Evolutionary conservation across 2,329 filamentous ascomycete genomes (phyloP).

Genomic region (Pleurostoma richardsiae): DNA sequence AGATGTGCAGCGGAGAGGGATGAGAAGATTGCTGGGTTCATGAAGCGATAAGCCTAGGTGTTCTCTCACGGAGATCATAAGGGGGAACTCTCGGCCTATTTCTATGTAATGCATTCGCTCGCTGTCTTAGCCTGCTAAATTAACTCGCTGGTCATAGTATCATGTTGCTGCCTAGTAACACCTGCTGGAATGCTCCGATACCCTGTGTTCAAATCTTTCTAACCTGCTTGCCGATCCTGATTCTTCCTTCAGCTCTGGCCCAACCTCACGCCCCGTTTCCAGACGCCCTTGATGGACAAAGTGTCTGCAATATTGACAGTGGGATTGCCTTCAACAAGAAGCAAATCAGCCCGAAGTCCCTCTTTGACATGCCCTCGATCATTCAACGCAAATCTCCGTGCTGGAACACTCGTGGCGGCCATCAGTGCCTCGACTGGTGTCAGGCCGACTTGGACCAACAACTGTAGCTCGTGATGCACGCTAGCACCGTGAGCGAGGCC

Average conservation of each 20-base stretch:
- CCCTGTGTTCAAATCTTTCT: not conserved
- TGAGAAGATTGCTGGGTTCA: no score
- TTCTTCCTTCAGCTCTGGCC: not conserved
- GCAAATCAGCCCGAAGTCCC: not conserved
- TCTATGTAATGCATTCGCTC: no score
- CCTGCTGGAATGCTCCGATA: not conserved
- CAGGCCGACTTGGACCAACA: slow-evolving; percentile 17
- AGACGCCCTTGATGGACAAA: not conserved
- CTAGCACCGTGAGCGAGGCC: not conserved
- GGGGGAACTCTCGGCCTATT: no score
- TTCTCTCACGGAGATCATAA: no score
- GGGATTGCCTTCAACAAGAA: not conserved
- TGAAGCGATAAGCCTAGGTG: no score
- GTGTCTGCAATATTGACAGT: not conserved
- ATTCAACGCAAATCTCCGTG: not conserved
- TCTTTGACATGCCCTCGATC: not conserved
- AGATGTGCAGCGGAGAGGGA: no score
- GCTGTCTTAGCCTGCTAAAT: no score
- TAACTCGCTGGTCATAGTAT: no score
- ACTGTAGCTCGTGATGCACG: slow-evolving; percentile 19
- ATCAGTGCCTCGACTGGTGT: slow-evolving; percentile 16
- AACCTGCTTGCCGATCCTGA: not conserved
- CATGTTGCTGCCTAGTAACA: not conserved
- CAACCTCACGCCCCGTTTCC: not conserved
- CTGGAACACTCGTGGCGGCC: slow-evolving; percentile 13